A percentile compares a stretch with the other conserved stretches of the same genome.
These are phyloP conservation scores for Meira miltonrushii DNA, from an alignment of 1,284 basidiomycete species.

Conservation along the genomic window DNA sequence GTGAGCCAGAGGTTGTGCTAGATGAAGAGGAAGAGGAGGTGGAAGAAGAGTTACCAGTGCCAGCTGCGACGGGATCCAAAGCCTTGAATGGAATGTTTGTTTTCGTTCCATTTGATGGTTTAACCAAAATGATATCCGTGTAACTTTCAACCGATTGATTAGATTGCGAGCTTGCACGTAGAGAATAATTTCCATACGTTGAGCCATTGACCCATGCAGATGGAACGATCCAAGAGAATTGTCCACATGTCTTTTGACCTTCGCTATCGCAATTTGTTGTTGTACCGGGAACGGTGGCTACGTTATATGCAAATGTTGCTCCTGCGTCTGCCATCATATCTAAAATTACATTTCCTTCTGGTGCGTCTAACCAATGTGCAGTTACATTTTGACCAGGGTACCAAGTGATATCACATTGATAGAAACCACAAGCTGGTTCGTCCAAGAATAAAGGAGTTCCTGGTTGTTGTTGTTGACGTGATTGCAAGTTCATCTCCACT, in stretches of 20 bases:
- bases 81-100: background rate
- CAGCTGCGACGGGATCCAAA: background rate
- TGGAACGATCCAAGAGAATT: constrained; percentile 32
- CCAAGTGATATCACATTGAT: constrained; percentile 34
- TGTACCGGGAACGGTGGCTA: constrained; percentile 28
- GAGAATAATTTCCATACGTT: constrained; percentile 3
- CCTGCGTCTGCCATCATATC: constrained; percentile 38
- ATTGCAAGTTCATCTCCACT: background rate
- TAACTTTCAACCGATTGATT: constrained; percentile 27
- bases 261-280: constrained; percentile 29
- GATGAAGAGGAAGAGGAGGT: background rate
- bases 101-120: background rate
- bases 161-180: constrained; percentile 26
- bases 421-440: constrained; percentile 31
- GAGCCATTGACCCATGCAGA: constrained; percentile 31
- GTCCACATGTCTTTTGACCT: constrained; percentile 28
- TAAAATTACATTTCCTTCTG: constrained; percentile 24
- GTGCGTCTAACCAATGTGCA: constrained; percentile 40
- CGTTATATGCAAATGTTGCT: constrained; percentile 24
- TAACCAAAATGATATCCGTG: constrained; percentile 36
- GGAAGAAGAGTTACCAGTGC: background rate
- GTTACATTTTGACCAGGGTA: constrained; percentile 22
- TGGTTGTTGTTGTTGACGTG: constrained; percentile 30
- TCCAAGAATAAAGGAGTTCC: constrained; percentile 31
- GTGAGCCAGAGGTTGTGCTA: background rate